Evolutionary conservation across 129 eudicot genomes (phyloP).

Genomic region (Escallonia herrerae): DNA sequence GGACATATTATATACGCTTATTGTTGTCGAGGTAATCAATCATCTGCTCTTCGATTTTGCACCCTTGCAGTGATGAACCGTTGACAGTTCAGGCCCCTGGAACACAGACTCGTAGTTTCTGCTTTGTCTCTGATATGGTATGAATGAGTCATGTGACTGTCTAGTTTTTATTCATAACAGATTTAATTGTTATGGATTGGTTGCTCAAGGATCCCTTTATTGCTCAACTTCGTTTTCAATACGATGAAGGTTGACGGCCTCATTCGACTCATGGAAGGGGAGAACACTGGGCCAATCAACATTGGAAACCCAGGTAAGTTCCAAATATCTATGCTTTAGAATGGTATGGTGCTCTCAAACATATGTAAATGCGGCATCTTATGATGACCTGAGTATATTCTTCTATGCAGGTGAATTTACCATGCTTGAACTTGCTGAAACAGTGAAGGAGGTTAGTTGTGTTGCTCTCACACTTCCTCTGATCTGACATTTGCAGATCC

Average conservation of each 20-base stretch:
- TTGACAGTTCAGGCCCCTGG: conserved; percentile 82
- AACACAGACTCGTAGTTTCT: conserved; percentile 80
- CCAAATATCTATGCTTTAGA: too few species aligned
- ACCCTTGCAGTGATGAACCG: conserved; percentile 58
- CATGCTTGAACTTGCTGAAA: conserved; percentile 86
- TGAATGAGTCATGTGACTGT: not conserved
- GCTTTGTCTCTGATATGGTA: conserved; percentile 74
- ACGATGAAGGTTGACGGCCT: conserved; percentile 66
- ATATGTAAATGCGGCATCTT: not conserved
- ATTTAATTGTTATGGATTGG: not conserved
- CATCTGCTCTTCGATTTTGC: not conserved
- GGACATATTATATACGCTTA: too few species aligned
- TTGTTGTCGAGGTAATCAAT: not conserved
- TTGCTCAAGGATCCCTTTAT: not conserved
- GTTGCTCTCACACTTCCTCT: not conserved
- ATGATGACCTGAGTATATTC: not conserved
- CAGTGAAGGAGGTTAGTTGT: conserved; percentile 56
- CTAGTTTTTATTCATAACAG: not conserved
- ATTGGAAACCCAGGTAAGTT: conserved; percentile 64
- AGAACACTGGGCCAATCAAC: conserved; percentile 74
- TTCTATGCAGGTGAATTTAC: conserved; percentile 55
- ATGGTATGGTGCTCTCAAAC: not conserved
- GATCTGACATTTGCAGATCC: not conserved
- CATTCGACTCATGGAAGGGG: conserved; percentile 83
- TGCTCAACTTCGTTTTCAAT: conserved; percentile 1